These are phyloP conservation scores for Phytopythium vexans DNA, from an alignment of 352 stramenopile genomes.

Conservation along the genomic window DNA sequence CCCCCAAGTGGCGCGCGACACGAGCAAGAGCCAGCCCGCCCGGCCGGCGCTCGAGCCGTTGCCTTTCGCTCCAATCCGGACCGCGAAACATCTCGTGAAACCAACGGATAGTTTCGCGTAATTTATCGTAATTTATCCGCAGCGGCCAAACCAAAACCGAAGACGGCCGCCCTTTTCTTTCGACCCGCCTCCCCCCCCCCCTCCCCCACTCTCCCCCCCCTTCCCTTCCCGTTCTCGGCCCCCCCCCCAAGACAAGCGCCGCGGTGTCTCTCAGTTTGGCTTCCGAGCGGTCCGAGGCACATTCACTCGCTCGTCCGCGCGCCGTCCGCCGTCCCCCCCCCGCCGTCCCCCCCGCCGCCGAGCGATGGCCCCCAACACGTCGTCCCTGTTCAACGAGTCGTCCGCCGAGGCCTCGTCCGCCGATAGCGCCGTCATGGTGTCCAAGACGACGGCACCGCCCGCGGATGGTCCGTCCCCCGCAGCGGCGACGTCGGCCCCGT, in stretches of 20 bases:
- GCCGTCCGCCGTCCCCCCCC: neutral
- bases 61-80: neutral
- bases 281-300: constrained; percentile 28
- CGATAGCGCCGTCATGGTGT: constrained; percentile 29
- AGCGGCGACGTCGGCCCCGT: constrained; percentile 19
- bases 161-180: neutral
- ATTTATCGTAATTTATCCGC: neutral
- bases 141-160: neutral
- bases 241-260: neutral
- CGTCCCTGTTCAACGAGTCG: constrained; percentile 58
- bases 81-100: constrained; percentile 1
- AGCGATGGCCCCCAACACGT: constrained; percentile 56
- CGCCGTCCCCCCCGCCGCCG: neutral
- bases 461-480: constrained; percentile 20
- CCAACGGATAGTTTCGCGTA: neutral
- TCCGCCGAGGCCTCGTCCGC: constrained; percentile 20
- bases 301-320: constrained; percentile 2
- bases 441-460: constrained; percentile 27
- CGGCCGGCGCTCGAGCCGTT: no score
- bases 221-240: constrained; percentile 5
- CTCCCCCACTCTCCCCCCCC: constrained; percentile 1
- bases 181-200: neutral
- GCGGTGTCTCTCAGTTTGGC: constrained; percentile 20
- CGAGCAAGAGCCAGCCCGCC: no score
- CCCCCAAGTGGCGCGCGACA: no score